Evolutionary conservation across 768 basidiomycete genomes (phyloP).

Genomic region (Gloeostereum incarnatum): DNA sequence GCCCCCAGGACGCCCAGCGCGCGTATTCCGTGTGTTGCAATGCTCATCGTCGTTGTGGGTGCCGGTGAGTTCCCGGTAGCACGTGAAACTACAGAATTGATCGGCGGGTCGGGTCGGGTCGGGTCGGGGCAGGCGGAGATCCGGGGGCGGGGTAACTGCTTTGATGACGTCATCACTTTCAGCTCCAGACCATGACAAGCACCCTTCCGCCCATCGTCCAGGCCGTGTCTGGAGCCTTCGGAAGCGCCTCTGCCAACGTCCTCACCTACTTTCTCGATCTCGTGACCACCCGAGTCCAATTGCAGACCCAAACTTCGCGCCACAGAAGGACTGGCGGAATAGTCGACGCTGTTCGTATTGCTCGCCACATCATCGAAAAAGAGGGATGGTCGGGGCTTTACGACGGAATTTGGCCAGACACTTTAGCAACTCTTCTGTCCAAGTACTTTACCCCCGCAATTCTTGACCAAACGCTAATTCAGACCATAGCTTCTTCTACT

Average conservation of each 20-base stretch:
- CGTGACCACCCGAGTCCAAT: conserved; percentile 42
- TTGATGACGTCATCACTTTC: too few relatives aligned
- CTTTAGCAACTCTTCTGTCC: conserved; percentile 42
- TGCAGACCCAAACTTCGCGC: conserved; percentile 14
- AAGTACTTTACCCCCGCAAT: conserved; percentile 26
- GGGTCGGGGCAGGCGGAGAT: too few relatives aligned
- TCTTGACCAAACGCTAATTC: background rate
- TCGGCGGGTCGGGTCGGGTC: too few relatives aligned
- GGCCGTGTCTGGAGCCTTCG: conserved; percentile 47
- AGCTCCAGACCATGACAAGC: conserved; percentile 38
- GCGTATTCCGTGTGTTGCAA: conserved; percentile 65
- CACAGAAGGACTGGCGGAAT: conserved; percentile 12
- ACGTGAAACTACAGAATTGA: too few relatives aligned
- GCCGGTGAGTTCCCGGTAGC: background rate
- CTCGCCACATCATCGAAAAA: conserved; percentile 25
- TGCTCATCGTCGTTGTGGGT: conserved; percentile 41
- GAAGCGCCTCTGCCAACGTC: conserved; percentile 42
- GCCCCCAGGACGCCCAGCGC: conserved; percentile 73
- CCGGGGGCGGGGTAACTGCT: too few relatives aligned
- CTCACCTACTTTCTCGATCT: conserved; percentile 52
- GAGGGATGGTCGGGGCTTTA: conserved; percentile 39
- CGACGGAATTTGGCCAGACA: conserved; percentile 41
- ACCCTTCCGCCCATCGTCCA: conserved; percentile 51
- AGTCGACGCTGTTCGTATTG: conserved; percentile 22
- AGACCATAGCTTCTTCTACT: conserved; percentile 45